Base-by-base conservation (phyloP, 139 green algal species). In the Chlamydomonas sphaeroides region DNA sequence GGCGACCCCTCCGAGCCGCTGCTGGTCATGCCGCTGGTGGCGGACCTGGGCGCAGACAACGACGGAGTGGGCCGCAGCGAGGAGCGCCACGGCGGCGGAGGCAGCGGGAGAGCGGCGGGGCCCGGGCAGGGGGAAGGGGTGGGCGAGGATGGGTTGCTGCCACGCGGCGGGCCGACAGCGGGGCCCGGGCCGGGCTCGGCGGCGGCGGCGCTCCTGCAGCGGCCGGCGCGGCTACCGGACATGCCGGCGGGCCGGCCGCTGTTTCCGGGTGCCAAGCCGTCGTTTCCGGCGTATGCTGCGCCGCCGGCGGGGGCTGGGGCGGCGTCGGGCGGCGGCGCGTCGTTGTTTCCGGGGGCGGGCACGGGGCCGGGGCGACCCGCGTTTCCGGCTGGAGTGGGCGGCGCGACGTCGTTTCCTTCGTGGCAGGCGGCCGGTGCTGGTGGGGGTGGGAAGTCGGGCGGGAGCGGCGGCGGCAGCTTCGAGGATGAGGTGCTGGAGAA, bases 1-100 rank as follows among this genome's bases (percentile, higher is more conserved):
- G 85, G 85, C 0, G 80, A 89, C 42, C 38, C 76, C 3, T 6
- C 6, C 15, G 74, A 82, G 11, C 85, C 85, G 33, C 68, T 89
- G 45, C 68, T 89, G 26, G 85, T 89, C 1, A 35, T 79, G 35
- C 74, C 74, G 63, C 69, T 79, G 38, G 72, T 79, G 56, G 56
- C 10, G 25, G 30, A 68, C 0, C 1, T 66, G 51, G 51, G 5
- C 35, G 35, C 39, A 39, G 66, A 73, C 66, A 35, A 8, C 2
- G 39, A 45, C 33, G 14, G 15, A 30, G 35, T 23, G 14, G 33
- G 14, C 26, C 48, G 21, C n/a, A 45, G 6, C n/a, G 69, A 18
- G 32, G 48, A 26, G 69, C 21, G 45, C n/a, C n/a, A n/a, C 14
- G 48, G 49, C 32, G 48, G 69, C 33, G 48, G 48, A 48, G 48